Evolutionary conservation across 2,329 filamentous ascomycete genomes (phyloP).

Genomic region (Tricladium varicosporioides): DNA sequence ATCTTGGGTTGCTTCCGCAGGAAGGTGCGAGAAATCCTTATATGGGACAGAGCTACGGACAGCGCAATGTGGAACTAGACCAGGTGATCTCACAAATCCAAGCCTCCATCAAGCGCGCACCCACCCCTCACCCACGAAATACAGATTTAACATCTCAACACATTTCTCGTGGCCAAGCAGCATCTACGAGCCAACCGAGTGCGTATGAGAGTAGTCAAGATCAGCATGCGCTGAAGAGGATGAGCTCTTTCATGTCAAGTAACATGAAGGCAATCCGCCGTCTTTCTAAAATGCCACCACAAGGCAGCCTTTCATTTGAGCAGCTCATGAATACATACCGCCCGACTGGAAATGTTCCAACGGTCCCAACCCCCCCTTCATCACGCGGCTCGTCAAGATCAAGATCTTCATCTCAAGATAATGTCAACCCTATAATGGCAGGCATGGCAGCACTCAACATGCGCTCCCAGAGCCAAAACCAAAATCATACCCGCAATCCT

Average conservation of each 20-base stretch:
- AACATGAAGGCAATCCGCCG: constrained; percentile 44
- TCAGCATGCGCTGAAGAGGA: constrained; percentile 41
- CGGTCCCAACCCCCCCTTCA: constrained; percentile 9
- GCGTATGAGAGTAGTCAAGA: constrained; percentile 43
- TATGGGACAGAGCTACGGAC: background rate
- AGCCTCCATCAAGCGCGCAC: constrained; percentile 33
- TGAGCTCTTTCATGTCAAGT: constrained; percentile 44
- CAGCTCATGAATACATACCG: constrained; percentile 21
- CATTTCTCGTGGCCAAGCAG: constrained; percentile 34
- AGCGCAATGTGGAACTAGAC: constrained; percentile 44
- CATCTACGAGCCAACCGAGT: constrained; percentile 33
- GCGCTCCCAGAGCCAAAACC: too few species aligned
- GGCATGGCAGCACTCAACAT: background rate
- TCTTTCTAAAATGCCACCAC: constrained; percentile 39
- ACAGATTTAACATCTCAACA: constrained; percentile 43
- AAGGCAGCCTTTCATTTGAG: constrained; percentile 14
- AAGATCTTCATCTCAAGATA: background rate
- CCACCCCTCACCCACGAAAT: constrained; percentile 19
- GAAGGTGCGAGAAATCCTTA: constrained; percentile 23
- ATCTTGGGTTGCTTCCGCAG: constrained; percentile 31
- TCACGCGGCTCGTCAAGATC: constrained; percentile 2
- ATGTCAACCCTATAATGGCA: background rate
- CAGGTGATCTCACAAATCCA: constrained; percentile 44
- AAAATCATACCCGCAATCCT: background rate
- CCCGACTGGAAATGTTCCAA: background rate